phyloP scores from a whole-genome alignment of 2,329 filamentous ascomycete genomes.

The Dendryphion nanum region DNA sequence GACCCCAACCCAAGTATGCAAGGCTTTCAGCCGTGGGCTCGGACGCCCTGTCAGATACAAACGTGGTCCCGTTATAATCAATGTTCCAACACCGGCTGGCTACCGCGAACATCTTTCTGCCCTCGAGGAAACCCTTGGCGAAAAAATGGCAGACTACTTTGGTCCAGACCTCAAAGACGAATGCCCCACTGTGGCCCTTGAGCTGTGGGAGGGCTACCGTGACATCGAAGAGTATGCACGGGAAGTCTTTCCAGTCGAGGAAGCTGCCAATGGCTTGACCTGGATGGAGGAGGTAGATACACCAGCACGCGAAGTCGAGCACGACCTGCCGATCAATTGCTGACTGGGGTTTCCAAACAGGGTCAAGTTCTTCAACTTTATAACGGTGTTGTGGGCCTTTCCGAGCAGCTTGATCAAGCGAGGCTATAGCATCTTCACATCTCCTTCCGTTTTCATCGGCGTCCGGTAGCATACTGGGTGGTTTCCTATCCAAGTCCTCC shows the following conservation, averaged over 20 bases:
- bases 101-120: slow-evolving; percentile 83
- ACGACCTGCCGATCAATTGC: slow-evolving; percentile 39
- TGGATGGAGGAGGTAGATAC: slow-evolving; percentile 72
- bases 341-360: slow-evolving; percentile 31
- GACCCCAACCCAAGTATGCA: slow-evolving; percentile 78
- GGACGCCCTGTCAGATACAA: slow-evolving; percentile 76
- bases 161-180: slow-evolving; percentile 57
- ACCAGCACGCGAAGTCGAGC: slow-evolving; percentile 34
- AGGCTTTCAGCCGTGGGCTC: slow-evolving; percentile 75
- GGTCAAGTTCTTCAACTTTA: slow-evolving; percentile 25
- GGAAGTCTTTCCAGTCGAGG: slow-evolving; percentile 91
- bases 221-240: slow-evolving; percentile 91
- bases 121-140: slow-evolving; percentile 59
- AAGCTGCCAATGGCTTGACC: slow-evolving; percentile 86
- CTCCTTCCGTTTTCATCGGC: slow-evolving; percentile 13
- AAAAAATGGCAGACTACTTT: slow-evolving; percentile 61
- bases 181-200: slow-evolving; percentile 72
- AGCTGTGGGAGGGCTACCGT: slow-evolving; percentile 87
- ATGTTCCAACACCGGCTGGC: slow-evolving; percentile 80
- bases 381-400: slow-evolving; percentile 27
- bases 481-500: slow-evolving; percentile 10
- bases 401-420: slow-evolving; percentile 34
- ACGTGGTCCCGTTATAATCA: slow-evolving; percentile 75
- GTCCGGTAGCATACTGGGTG: slow-evolving; percentile 20
- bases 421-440: slow-evolving; percentile 22